These are phyloP conservation scores for Trichothecium roseum DNA, from an alignment of 2,329 filamentous ascomycete genomes.

Conservation along the genomic window DNA sequence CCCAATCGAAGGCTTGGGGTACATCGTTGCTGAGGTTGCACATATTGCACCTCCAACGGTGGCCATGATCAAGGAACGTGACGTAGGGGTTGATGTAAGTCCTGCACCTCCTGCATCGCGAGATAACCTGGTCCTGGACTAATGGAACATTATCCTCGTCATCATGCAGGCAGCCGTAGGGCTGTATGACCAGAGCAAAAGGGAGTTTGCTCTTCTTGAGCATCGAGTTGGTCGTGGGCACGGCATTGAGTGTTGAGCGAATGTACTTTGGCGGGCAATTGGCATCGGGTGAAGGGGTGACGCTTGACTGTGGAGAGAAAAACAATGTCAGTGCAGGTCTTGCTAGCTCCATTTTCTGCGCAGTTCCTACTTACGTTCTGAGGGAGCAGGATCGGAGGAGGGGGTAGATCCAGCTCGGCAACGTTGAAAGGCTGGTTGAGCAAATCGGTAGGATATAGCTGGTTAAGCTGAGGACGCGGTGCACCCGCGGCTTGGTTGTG, in stretches of 20 bases:
- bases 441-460: conserved; percentile 85
- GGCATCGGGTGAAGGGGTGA: conserved; percentile 80
- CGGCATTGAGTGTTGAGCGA: conserved; percentile 86
- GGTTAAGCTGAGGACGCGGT: conserved; percentile 55
- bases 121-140: conserved; percentile 94
- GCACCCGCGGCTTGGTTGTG: conserved; percentile 29
- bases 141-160: conserved; percentile 84
- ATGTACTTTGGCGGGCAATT: conserved; percentile 94
- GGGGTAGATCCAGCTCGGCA: conserved; percentile 80
- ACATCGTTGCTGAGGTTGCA: conserved; percentile 98
- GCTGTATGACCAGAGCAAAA: conserved; percentile 91
- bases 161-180: conserved; percentile 87
- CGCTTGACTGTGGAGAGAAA: conserved; percentile 64
- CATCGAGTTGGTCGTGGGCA: conserved; percentile 83
- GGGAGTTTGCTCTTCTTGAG: conserved; percentile 96
- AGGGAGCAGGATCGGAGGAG: conserved; percentile 82
- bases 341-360: neutral
- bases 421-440: conserved; percentile 91
- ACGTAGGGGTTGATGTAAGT: conserved; percentile 98
- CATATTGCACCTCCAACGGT: conserved; percentile 99
- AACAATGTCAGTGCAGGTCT: conserved; percentile 23
- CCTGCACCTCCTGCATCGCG: conserved; percentile 86
- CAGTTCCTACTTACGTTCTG: conserved; percentile 63
- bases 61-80: conserved; percentile 90
- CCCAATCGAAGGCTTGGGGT: conserved; percentile 99